Evolutionary conservation across 1,139 yeast species (phyloP).

Genomic region (Yamadazyma songkhlaensis): DNA sequence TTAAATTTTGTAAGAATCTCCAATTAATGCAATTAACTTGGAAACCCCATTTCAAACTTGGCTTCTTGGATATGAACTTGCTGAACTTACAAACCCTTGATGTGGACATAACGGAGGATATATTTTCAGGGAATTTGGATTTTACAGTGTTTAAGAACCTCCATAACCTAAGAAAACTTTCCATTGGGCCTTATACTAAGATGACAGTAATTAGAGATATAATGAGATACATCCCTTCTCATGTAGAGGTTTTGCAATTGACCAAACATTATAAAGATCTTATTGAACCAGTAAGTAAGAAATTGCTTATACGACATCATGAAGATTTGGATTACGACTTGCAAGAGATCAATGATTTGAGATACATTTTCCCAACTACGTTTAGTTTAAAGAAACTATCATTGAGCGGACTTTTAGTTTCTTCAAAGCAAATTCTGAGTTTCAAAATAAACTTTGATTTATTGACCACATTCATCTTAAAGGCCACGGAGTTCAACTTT

Average conservation of each 20-base stretch:
- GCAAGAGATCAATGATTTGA: constrained; percentile 7
- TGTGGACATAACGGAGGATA: constrained; percentile 25
- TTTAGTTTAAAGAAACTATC: constrained; percentile 21
- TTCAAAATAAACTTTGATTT: constrained; percentile 20
- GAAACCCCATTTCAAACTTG: constrained; percentile 32
- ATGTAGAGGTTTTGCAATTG: constrained; percentile 19
- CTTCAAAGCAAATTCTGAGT: constrained; percentile 20
- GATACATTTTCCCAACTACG: constrained; percentile 8
- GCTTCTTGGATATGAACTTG: constrained; percentile 21
- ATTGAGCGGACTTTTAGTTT: constrained; percentile 26
- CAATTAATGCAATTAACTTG: constrained; percentile 29
- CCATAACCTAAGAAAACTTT: constrained; percentile 23
- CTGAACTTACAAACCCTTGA: constrained; percentile 18
- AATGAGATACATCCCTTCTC: neutral
- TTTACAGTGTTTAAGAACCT: constrained; percentile 15
- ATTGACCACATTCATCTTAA: constrained; percentile 9
- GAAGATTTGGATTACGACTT: constrained; percentile 6
- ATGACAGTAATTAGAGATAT: constrained; percentile 18
- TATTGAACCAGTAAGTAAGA: constrained; percentile 15
- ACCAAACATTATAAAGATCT: constrained; percentile 18
- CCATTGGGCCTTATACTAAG: constrained; percentile 27
- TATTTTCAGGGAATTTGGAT: constrained; percentile 16
- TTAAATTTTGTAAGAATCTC: constrained; percentile 18
- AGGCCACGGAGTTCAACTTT: constrained; percentile 24
- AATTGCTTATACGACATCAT: constrained; percentile 4